Percentiles rank a stretch among this genome's conserved stretches.
These are phyloP conservation scores for Plasmodium sp. DNA, from an alignment of 169 alveolate species.

Conservation along the genomic window DNA sequence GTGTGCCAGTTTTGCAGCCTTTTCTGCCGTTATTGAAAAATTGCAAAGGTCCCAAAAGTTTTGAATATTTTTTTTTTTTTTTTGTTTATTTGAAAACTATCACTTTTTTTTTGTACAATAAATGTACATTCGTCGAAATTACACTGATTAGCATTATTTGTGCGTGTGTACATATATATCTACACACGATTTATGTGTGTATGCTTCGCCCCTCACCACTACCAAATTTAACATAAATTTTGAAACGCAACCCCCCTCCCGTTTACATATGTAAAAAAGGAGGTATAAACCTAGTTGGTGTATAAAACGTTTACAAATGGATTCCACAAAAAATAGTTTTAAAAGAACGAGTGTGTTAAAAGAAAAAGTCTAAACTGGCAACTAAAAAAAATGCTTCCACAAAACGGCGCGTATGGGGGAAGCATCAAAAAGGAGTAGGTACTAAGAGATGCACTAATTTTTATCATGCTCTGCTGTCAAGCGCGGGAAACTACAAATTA, in stretches of 20 bases:
- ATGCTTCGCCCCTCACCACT: background rate
- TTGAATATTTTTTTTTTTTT: background rate
- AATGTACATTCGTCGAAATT: background rate
- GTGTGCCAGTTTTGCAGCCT: constrained; percentile 84
- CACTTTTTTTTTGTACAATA: background rate
- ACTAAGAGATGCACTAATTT: background rate
- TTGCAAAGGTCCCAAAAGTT: constrained; percentile 50
- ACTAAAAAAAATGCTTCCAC: background rate
- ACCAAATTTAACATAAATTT: background rate
- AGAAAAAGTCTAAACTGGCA: background rate
- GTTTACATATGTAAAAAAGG: background rate
- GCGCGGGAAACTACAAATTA: background rate
- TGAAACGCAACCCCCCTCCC: background rate
- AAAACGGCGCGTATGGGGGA: background rate
- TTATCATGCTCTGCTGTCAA: background rate
- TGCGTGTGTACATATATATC: background rate
- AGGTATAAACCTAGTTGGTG: background rate
- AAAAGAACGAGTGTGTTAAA: background rate
- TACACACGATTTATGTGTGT: background rate
- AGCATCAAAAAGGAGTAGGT: background rate
- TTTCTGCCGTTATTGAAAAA: constrained; percentile 79
- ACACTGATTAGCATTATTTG: background rate
- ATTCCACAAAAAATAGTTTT: background rate
- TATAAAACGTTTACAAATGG: background rate
- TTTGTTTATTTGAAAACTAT: background rate